These are phyloP conservation scores for Sicyos edulis DNA, from an alignment of 306 rosid genomes.

Conservation along the genomic window DNA sequence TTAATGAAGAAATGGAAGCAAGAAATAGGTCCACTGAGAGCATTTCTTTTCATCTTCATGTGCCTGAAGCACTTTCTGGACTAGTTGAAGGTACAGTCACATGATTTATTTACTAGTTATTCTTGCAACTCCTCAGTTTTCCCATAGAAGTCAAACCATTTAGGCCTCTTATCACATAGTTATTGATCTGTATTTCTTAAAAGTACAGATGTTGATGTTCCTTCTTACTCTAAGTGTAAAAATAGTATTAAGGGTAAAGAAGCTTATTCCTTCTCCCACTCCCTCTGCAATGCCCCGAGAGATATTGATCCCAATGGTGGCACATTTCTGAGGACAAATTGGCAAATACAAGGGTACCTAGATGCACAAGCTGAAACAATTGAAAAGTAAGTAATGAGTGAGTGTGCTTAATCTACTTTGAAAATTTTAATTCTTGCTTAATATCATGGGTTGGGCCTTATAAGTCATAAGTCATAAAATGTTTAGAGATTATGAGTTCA, in stretches of 20 bases:
- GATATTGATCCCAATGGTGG: conserved; percentile 52
- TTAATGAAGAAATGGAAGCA: conserved; percentile 80
- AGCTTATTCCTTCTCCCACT: conserved; percentile 45
- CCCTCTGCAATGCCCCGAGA: conserved; percentile 37
- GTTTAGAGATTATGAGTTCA: too few relatives aligned
- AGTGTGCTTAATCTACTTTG: background rate
- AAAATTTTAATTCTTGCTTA: conserved; percentile 6
- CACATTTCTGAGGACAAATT: conserved; percentile 64
- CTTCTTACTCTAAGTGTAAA: conserved; percentile 43
- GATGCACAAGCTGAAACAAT: conserved; percentile 88
- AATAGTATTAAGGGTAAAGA: conserved; percentile 46
- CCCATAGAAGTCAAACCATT: background rate
- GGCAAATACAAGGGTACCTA: conserved; percentile 90
- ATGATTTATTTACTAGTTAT: conserved; percentile 8
- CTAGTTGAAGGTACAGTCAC: conserved; percentile 67
- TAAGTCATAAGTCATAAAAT: too few relatives aligned
- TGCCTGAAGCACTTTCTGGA: conserved; percentile 58
- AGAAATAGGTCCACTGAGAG: conserved; percentile 62
- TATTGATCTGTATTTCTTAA: conserved; percentile 3
- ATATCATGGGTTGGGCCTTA: too few relatives aligned
- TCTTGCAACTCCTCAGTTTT: conserved; percentile 4
- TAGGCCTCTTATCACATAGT: background rate
- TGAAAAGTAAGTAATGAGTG: conserved; percentile 51
- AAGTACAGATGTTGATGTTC: conserved; percentile 61
- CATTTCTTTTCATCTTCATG: conserved; percentile 78